These are phyloP conservation scores for Dictyostelium discoideum DNA, from an alignment of 78 protist genomes.

Conservation along the genomic window DNA sequence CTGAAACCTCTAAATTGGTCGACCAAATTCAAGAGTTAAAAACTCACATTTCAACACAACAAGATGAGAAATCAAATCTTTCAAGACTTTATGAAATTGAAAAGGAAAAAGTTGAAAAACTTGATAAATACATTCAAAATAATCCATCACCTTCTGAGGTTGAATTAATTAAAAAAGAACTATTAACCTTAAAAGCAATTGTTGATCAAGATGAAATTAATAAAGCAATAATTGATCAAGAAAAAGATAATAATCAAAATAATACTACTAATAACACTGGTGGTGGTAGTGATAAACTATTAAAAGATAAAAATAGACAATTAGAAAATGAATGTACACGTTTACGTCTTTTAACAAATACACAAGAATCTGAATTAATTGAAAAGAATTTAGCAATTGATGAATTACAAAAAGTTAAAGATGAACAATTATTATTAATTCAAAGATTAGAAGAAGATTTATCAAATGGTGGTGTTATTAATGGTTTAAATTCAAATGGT, in stretches of 20 bases:
- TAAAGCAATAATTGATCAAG: background rate
- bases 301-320: constrained; percentile 79
- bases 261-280: background rate
- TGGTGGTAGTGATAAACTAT: constrained; percentile 6
- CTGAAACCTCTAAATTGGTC: constrained; percentile 23
- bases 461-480: background rate
- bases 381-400: background rate
- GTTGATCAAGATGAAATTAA: constrained; percentile 47
- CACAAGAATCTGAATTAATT: constrained; percentile 11
- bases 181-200: constrained; percentile 29
- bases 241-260: background rate
- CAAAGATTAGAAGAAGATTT: constrained; percentile 74
- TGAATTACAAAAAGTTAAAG: constrained; percentile 10
- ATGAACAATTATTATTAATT: constrained; percentile 25
- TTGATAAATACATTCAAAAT: constrained; percentile 44
- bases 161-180: constrained; percentile 51
- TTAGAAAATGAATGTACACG: constrained; percentile 74
- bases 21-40: constrained; percentile 15
- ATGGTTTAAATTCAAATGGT: constrained; percentile 3
- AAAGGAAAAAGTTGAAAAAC: constrained; percentile 22
- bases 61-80: background rate
- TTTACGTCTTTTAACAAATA: constrained; percentile 12
- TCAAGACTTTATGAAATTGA: background rate
- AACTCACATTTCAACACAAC: background rate
- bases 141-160: constrained; percentile 67